A percentile compares a stretch with the other conserved stretches of the same genome.
phyloP scores from a whole-genome alignment of 202 grass and related monocot genomes.

The Bolboschoenoplectus hybrid region DNA sequence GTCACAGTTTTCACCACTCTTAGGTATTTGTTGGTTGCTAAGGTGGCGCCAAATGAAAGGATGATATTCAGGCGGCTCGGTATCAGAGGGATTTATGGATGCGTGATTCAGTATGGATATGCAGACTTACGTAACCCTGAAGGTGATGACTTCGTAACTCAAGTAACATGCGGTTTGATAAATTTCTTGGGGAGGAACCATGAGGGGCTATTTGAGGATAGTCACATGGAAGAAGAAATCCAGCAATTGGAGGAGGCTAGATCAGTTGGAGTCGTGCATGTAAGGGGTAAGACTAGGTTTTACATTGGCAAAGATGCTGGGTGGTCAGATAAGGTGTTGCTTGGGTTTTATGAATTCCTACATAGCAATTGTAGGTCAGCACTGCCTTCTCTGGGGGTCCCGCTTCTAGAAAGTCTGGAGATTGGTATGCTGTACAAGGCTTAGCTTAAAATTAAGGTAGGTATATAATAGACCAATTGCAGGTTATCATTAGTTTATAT shows the following conservation, averaged over 20 bases:
- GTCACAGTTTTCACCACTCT: slow-evolving; percentile 47
- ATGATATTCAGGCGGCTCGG: slow-evolving; percentile 42
- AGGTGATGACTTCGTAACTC: slow-evolving; percentile 42
- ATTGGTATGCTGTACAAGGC: slow-evolving; percentile 52
- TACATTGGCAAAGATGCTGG: slow-evolving; percentile 36
- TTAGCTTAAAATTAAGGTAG: slow-evolving; percentile 33
- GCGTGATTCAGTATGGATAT: slow-evolving; percentile 50
- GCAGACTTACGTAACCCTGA: slow-evolving; percentile 28
- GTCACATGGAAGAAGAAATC: slow-evolving; percentile 36
- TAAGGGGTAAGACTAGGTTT: slow-evolving; percentile 48
- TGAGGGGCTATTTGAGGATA: background rate
- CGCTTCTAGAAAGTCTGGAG: slow-evolving; percentile 43
- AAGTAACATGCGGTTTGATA: slow-evolving; percentile 32
- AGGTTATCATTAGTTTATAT: background rate
- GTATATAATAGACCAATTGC: background rate
- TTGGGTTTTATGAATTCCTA: slow-evolving; percentile 53
- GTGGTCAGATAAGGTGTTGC: slow-evolving; percentile 44
- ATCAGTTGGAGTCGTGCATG: slow-evolving; percentile 45
- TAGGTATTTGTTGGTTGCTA: slow-evolving; percentile 38
- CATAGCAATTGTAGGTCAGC: slow-evolving; percentile 53
- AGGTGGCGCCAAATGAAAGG: slow-evolving; percentile 41
- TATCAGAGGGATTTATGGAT: slow-evolving; percentile 46
- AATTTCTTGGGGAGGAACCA: slow-evolving; percentile 15
- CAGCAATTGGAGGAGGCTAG: slow-evolving; percentile 38
- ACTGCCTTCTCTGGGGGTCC: slow-evolving; percentile 36